Evolutionary conservation across 129 eudicot genomes (phyloP), one percentile per base, ranked within the genome.

Genomic region (Saposhnikovia divaricata): DNA sequence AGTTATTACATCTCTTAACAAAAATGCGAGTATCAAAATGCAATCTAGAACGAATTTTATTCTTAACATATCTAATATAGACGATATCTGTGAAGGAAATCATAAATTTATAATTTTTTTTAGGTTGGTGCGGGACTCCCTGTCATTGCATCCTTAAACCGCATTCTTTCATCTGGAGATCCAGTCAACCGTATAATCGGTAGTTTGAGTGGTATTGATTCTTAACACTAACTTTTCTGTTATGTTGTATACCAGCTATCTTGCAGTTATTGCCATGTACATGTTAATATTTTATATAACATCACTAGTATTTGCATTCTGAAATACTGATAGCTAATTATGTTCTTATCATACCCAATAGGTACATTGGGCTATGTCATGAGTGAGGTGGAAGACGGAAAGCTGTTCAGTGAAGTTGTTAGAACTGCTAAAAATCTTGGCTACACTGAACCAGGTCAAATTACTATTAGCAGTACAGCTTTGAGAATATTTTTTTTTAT

Each of bases 111-210:
- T 43, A 11, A 28, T 27, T 57, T 81, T 81, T 40, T 72, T 78
- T 72, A 95, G 98, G 98, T 95, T 84, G 98, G 98, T 87, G 98
- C 98, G 0, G 98, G 98, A 66, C 98, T 95, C 42, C 98, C 98
- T 18, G 83, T 92, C 70, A 95, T 95, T 78, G 83, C 96, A 83
- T 85, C 97, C 80, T 80, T 90, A 79, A 95, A 92, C 75, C 96
- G 98, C 43, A 76, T 95, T 61, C 75, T 92, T 85, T 90, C 97
- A 78, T 90, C 96, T 11, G 98, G 97, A 84, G 98, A 95, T 82
- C 85, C 89, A 11, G 82, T 95, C 65, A 68, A 80, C 69, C 89
- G 86, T 48, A 85, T 92, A 59, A 78, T 95, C 74, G 98, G 98
- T 75, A 95, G 98, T 80, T 84, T 95, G 82, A 95, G 98, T 86